phyloP scores from a whole-genome alignment of 192 early-diverging fungal genomes.

The Cladochytrium replicatum region DNA sequence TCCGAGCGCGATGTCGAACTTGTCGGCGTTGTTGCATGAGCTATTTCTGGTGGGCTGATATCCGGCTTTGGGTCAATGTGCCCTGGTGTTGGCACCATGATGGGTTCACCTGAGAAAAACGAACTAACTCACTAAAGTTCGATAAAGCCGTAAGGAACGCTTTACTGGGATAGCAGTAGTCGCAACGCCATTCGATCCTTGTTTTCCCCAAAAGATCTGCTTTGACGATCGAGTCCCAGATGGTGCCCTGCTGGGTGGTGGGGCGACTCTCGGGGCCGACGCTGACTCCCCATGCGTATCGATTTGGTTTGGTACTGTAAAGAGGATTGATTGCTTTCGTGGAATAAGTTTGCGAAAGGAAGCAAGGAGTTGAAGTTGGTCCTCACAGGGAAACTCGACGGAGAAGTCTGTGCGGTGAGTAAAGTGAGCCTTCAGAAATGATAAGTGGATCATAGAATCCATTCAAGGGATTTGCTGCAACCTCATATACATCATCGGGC shows the following conservation, averaged over 20 bases:
- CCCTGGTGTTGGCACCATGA: conserved; percentile 14
- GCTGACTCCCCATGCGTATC: conserved; percentile 20
- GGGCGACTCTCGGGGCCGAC: conserved; percentile 6
- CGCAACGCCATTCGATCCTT: conserved; percentile 8
- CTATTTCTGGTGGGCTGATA: too few species aligned
- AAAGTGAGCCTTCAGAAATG: conserved; percentile 5
- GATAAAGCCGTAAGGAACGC: too few species aligned
- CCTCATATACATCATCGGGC: conserved; percentile 8
- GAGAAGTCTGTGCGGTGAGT: conserved; percentile 21
- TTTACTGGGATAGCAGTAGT: conserved; percentile 18
- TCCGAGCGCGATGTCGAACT: too few species aligned
- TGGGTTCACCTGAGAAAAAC: conserved; percentile 10
- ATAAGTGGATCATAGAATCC: too few species aligned
- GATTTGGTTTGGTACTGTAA: neutral
- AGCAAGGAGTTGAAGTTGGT: too few species aligned
- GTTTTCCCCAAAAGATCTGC: conserved; percentile 12
- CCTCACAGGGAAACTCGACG: conserved; percentile 9
- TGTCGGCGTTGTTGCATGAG: too few species aligned
- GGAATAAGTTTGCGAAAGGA: too few species aligned
- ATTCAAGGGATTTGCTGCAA: too few species aligned
- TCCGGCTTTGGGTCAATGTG: too few species aligned
- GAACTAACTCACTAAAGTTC: too few species aligned
- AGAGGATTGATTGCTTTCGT: conserved; percentile 15
- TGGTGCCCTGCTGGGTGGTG: conserved; percentile 12
- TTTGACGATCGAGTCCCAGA: conserved; percentile 21